Percentiles rank a stretch among this genome's conserved stretches.
Evolutionary conservation across 2,329 filamentous ascomycete genomes (phyloP).

Genomic region (Camillea tinctor): DNA sequence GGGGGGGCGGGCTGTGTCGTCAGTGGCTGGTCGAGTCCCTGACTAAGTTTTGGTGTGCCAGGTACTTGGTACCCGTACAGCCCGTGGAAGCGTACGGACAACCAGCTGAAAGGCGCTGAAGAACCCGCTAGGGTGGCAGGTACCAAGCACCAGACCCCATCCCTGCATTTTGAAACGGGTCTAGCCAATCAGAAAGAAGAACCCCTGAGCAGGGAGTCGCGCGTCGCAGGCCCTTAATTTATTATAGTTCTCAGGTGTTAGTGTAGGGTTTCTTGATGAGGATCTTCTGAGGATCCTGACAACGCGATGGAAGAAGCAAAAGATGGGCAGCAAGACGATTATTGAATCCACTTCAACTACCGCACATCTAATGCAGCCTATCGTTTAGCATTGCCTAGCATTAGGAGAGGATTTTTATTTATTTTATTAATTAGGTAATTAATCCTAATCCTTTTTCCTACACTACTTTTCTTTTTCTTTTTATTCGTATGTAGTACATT

Average conservation of each 20-base stretch:
- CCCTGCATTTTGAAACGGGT: background rate
- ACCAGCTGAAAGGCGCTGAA: background rate
- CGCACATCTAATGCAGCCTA: background rate
- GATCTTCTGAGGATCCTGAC: background rate
- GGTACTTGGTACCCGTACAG: background rate
- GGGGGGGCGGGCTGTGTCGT: background rate
- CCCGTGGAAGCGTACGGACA: background rate
- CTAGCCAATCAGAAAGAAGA: background rate
- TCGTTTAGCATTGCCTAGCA: background rate
- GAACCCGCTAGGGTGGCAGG: background rate
- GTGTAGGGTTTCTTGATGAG: background rate
- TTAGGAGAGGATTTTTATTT: too few species aligned
- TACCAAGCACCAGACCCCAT: background rate
- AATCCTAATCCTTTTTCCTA: background rate
- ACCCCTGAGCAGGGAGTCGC: background rate
- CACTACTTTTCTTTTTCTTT: too few species aligned
- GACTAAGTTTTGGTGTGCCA: background rate
- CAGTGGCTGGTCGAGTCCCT: background rate
- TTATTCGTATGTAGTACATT: background rate
- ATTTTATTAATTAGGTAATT: background rate
- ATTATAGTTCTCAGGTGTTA: background rate
- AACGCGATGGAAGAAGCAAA: background rate
- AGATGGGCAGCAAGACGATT: background rate
- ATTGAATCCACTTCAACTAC: background rate
- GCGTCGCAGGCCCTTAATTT: background rate